Conservation (phyloP, 2,329 filamentous ascomycete species). For the Myriangium duriaei region DNA sequence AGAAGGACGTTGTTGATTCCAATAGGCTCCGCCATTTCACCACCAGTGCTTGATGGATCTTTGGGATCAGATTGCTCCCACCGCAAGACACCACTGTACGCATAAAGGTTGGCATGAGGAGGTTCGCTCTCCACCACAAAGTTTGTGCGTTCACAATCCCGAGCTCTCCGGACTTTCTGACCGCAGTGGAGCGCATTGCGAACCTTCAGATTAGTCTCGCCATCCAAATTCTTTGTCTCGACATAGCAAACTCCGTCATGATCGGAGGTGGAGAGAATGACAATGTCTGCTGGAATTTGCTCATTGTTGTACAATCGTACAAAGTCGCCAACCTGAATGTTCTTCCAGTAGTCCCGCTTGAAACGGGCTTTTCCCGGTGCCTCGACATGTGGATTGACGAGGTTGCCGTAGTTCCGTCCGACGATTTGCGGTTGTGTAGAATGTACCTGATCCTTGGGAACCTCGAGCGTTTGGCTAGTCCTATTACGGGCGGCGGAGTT, state of each 20-base stretch:
- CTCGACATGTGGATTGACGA: conserved; percentile 61
- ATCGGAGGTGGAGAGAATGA: conserved; percentile 87
- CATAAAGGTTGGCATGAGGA: conserved; percentile 87
- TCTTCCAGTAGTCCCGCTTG: conserved; percentile 92
- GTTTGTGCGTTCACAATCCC: conserved; percentile 79
- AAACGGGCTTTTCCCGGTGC: conserved; percentile 65
- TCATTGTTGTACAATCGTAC: conserved; percentile 94
- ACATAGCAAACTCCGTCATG: conserved; percentile 91
- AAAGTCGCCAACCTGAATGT: conserved; percentile 86
- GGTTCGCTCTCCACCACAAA: conserved; percentile 84
- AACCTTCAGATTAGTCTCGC: conserved; percentile 94
- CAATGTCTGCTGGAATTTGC: conserved; percentile 83
- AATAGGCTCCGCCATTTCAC: conserved; percentile 82
- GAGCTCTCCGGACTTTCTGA: conserved; percentile 69
- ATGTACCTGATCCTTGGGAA: conserved; percentile 16
- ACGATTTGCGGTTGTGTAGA: conserved; percentile 18
- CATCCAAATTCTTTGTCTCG: conserved; percentile 95
- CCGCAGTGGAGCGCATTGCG: conserved; percentile 82
- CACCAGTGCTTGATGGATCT: conserved; percentile 48
- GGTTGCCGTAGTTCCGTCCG: conserved; percentile 48
- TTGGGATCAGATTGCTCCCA: conserved; percentile 66
- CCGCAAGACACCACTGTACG: conserved; percentile 79
- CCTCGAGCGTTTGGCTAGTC: conserved; percentile 17
- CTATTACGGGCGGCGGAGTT: conserved; percentile 13
- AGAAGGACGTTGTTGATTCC: conserved; percentile 91